Conservation (phyloP, 2,329 filamentous ascomycete genomes). For the Fusarium sp. region DNA sequence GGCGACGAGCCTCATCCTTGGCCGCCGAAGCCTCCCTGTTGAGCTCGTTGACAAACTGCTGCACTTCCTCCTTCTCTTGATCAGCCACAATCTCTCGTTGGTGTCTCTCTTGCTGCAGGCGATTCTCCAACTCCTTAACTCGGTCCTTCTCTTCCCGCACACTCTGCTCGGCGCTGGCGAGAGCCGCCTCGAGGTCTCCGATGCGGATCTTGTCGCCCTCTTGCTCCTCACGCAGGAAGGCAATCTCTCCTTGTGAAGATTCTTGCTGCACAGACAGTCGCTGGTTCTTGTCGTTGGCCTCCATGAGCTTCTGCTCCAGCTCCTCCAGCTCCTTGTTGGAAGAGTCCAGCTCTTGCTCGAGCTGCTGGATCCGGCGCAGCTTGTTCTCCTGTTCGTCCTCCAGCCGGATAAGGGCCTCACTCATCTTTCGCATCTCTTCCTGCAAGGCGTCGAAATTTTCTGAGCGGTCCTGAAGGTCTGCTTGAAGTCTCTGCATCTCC, state of each 20-base stretch:
- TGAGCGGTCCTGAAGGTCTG: constrained; percentile 81
- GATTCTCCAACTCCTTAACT: constrained; percentile 78
- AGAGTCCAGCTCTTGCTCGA: constrained; percentile 87
- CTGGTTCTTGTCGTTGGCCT: constrained; percentile 90
- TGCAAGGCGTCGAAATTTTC: constrained; percentile 95
- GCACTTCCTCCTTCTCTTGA: constrained; percentile 94
- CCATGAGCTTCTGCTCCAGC: constrained; percentile 86
- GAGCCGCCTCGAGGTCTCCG: constrained; percentile 87
- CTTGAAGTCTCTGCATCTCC: constrained; percentile 78
- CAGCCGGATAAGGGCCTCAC: constrained; percentile 86
- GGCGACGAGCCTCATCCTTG: constrained; percentile 87
- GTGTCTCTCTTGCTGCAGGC: constrained; percentile 84
- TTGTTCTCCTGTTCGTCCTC: constrained; percentile 92
- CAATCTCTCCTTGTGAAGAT: constrained; percentile 92
- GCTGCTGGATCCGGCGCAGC: constrained; percentile 82
- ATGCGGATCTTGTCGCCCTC: constrained; percentile 99
- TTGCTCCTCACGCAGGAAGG: constrained; percentile 96
- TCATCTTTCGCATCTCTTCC: constrained; percentile 93
- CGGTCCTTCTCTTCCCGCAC: constrained; percentile 90
- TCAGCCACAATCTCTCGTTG: constrained; percentile 90
- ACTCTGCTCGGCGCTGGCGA: constrained; percentile 84
- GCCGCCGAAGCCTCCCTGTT: constrained; percentile 86
- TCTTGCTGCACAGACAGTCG: constrained; percentile 92
- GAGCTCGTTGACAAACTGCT: constrained; percentile 93
- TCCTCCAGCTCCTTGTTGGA: constrained; percentile 90